These are phyloP conservation scores for Phragmites australis DNA, from an alignment of 176 grass and related monocot genomes.

Conservation along the genomic window DNA sequence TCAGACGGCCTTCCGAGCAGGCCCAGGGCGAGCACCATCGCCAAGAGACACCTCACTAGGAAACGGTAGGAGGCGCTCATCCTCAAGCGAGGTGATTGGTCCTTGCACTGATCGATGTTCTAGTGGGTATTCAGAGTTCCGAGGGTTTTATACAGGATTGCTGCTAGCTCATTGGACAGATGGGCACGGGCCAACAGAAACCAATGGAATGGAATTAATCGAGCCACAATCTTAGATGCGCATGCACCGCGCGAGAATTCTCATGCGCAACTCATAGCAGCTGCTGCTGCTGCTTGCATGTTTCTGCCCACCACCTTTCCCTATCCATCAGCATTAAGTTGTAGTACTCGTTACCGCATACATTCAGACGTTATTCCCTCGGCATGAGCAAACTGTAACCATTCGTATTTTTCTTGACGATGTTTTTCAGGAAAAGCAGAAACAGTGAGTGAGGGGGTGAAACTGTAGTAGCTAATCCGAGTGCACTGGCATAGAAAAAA, in stretches of 20 bases:
- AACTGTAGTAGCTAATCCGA: too few relatives aligned
- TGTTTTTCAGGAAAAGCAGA: too few relatives aligned
- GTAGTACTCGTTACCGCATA: not conserved
- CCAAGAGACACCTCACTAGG: not conserved
- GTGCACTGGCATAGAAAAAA: too few relatives aligned
- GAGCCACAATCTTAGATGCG: slow-evolving; percentile 53
- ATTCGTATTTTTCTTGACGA: too few relatives aligned
- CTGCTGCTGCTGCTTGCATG: not conserved
- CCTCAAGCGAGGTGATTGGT: not conserved
- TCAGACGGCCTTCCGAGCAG: slow-evolving; percentile 16
- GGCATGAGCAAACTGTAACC: too few relatives aligned
- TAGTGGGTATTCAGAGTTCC: not conserved
- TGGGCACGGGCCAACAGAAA: not conserved
- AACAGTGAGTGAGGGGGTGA: too few relatives aligned
- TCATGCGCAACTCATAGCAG: not conserved
- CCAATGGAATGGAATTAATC: slow-evolving; percentile 23
- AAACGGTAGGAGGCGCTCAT: not conserved
- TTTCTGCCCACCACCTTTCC: slow-evolving; percentile 3
- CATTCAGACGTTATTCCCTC: not conserved
- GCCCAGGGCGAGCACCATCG: not conserved
- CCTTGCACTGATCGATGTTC: not conserved
- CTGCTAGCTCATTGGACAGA: not conserved
- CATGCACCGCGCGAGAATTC: not conserved
- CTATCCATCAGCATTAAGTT: not conserved
- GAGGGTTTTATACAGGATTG: slow-evolving; percentile 27